These are phyloP conservation scores for Helicocarpus griseus DNA, from an alignment of 2,329 filamentous ascomycete genomes.

Conservation along the genomic window DNA sequence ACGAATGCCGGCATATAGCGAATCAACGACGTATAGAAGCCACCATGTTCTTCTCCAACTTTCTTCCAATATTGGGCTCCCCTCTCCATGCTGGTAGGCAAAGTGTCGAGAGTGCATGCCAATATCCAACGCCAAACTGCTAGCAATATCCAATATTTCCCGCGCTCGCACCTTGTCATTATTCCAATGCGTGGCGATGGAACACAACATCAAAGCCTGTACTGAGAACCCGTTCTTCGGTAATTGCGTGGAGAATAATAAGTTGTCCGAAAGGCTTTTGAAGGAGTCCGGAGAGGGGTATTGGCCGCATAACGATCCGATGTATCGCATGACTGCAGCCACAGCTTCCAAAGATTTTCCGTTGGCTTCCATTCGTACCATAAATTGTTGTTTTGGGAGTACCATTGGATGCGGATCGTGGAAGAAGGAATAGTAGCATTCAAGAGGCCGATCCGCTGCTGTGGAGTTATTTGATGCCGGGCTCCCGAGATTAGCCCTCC, in stretches of 20 bases:
- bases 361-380: constrained; percentile 7
- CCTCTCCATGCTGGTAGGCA: constrained; percentile 45
- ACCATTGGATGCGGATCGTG: constrained; percentile 23
- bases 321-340: constrained; percentile 19
- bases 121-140: constrained; percentile 15
- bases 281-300: constrained; percentile 10
- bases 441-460: constrained; percentile 5
- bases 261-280: constrained; percentile 12
- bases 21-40: constrained; percentile 56
- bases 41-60: constrained; percentile 41
- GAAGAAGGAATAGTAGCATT: constrained; percentile 25
- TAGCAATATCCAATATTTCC: constrained; percentile 7
- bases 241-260: constrained; percentile 5
- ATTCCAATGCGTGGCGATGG: constrained; percentile 12
- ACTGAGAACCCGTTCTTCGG: constrained; percentile 12
- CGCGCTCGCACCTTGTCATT: constrained; percentile 8
- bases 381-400: constrained; percentile 14
- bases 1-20: constrained; percentile 60
- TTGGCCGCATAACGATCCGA: constrained; percentile 18
- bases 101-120: constrained; percentile 13
- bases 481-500: background rate
- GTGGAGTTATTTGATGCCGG: background rate
- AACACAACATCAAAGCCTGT: constrained; percentile 20
- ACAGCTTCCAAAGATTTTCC: constrained; percentile 14
- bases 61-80: constrained; percentile 22